A percentile compares a stretch with the other conserved stretches of the same genome.
These are phyloP conservation scores for Gastrolobium villosum DNA, from an alignment of 306 rosid genomes.

Conservation along the genomic window DNA sequence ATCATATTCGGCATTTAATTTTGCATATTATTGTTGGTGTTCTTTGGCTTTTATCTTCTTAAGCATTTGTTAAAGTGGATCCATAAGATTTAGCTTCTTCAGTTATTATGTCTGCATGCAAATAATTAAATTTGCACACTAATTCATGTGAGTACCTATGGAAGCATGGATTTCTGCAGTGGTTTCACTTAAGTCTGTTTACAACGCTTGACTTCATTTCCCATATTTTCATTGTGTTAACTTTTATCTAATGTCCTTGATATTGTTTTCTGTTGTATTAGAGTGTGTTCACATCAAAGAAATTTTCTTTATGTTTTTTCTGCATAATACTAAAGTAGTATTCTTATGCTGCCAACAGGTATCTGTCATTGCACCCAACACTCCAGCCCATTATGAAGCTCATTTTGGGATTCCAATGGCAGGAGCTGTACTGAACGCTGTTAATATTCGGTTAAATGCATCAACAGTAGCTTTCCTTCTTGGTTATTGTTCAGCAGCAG, in stretches of 20 bases:
- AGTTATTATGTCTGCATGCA: not conserved
- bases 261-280: constrained; percentile 12
- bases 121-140: not conserved
- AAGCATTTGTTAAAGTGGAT: not conserved
- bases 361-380: constrained; percentile 76
- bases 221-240: not conserved
- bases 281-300: constrained; percentile 18
- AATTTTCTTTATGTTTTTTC: not conserved
- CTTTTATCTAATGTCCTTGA: not conserved
- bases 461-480: too few relatives aligned
- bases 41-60: not conserved
- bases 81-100: not conserved
- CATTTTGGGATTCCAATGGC: too few relatives aligned
- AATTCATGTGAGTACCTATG: not conserved
- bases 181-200: constrained; percentile 17
- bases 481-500: too few relatives aligned
- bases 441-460: too few relatives aligned
- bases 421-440: too few relatives aligned
- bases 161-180: not conserved
- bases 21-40: not conserved
- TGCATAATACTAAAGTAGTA: constrained; percentile 14
- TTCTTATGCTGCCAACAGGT: constrained; percentile 57
- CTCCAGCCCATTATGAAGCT: constrained; percentile 76
- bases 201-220: not conserved
- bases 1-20: not conserved